Percentiles rank a stretch among this genome's conserved stretches.
These are phyloP conservation scores for Debaryomyces udenii DNA, from an alignment of 1,139 yeast species.

Conservation along the genomic window DNA sequence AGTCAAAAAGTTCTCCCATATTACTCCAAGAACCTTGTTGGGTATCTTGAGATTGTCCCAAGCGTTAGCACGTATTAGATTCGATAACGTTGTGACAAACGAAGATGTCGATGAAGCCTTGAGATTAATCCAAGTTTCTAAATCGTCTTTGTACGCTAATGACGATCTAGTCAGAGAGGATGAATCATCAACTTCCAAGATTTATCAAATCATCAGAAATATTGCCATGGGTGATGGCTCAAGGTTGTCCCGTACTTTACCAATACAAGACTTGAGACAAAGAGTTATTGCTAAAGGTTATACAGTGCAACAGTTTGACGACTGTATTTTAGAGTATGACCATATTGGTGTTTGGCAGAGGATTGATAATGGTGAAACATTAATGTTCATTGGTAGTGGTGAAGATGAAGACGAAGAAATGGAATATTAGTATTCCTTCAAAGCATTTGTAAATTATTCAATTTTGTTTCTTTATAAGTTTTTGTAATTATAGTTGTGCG, in stretches of 20 bases:
- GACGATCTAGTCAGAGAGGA: slow-evolving; percentile 55
- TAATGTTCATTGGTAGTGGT: slow-evolving; percentile 42
- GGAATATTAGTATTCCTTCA: slow-evolving; percentile 12
- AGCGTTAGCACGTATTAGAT: slow-evolving; percentile 89
- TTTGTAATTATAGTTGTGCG: slow-evolving; percentile 7
- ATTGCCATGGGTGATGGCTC: slow-evolving; percentile 54
- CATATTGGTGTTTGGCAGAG: slow-evolving; percentile 77
- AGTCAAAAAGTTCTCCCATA: slow-evolving; percentile 77
- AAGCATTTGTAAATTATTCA: slow-evolving; percentile 9
- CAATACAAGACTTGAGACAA: slow-evolving; percentile 62
- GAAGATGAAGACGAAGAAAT: slow-evolving; percentile 28
- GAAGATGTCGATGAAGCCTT: slow-evolving; percentile 96
- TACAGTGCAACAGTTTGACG: slow-evolving; percentile 75
- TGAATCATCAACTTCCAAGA: slow-evolving; percentile 55
- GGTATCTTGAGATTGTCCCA: slow-evolving; percentile 93
- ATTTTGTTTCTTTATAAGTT: slow-evolving; percentile 9
- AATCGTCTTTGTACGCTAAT: slow-evolving; percentile 71
- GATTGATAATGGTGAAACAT: slow-evolving; percentile 64
- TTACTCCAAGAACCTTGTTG: slow-evolving; percentile 92
- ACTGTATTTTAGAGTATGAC: slow-evolving; percentile 75
- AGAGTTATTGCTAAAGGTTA: slow-evolving; percentile 83
- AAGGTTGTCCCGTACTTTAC: slow-evolving; percentile 41
- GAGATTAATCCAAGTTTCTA: slow-evolving; percentile 82
- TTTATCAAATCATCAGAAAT: slow-evolving; percentile 60
- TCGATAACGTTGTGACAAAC: slow-evolving; percentile 66